These are phyloP conservation scores for Globisporangium parvum DNA, from an alignment of 352 stramenopile genomes.

Conservation along the genomic window DNA sequence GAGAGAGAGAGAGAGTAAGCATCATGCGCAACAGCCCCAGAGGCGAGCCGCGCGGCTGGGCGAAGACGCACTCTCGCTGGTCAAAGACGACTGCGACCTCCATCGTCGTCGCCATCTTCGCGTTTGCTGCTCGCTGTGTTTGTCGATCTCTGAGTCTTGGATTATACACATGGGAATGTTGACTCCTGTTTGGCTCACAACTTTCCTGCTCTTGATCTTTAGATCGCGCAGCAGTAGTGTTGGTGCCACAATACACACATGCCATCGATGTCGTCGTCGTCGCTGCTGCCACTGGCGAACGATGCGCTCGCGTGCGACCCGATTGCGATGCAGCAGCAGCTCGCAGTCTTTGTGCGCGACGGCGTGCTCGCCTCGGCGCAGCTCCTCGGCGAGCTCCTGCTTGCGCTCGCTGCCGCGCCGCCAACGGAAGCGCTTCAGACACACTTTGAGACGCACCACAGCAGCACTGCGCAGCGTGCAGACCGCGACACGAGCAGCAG, in stretches of 20 bases:
- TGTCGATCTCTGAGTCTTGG: not conserved
- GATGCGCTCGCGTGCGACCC: slow-evolving; percentile 22
- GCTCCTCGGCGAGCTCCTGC: slow-evolving; percentile 55
- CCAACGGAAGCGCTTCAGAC: slow-evolving; percentile 4
- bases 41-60: not conserved
- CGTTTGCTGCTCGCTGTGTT: not conserved
- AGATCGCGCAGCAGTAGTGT: no score
- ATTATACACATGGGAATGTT: no score
- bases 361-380: slow-evolving; percentile 53
- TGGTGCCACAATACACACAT: no score
- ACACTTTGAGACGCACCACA: not conserved
- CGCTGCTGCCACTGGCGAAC: slow-evolving; percentile 2
- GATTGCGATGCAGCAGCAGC: slow-evolving; percentile 52
- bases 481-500: not conserved
- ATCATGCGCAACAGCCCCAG: no score
- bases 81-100: slow-evolving; percentile 50
- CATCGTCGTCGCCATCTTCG: slow-evolving; percentile 3
- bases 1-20: not conserved
- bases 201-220: no score
- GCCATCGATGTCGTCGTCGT: not conserved
- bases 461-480: no score
- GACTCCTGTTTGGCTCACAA: no score
- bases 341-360: slow-evolving; percentile 42
- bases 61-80: slow-evolving; percentile 41
- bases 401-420: slow-evolving; percentile 36